Percentiles rank a stretch among this genome's conserved stretches.
These are phyloP conservation scores for Termitomyces eurrhizus DNA, from an alignment of 768 basidiomycete genomes.

Conservation along the genomic window DNA sequence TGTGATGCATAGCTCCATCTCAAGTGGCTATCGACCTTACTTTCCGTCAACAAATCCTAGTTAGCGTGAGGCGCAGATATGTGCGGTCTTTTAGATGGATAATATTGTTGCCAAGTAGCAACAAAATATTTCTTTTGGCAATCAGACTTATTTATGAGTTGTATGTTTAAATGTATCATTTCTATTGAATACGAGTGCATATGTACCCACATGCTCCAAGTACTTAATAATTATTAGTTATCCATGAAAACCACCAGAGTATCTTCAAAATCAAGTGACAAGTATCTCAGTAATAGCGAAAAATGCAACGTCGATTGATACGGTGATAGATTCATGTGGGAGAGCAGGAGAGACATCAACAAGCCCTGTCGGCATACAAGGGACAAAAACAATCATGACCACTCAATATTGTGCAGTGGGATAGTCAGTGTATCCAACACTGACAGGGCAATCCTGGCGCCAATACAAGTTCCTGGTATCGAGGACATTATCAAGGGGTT, in stretches of 20 bases:
- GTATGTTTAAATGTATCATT: not conserved
- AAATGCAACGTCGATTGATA: not conserved
- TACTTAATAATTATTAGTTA: not conserved
- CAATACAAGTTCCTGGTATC: conserved; percentile 26
- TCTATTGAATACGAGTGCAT: not conserved
- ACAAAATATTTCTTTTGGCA: not conserved
- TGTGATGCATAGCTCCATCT: conserved; percentile 3
- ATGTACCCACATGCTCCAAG: not conserved
- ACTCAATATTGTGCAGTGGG: conserved; percentile 23
- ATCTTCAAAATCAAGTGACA: not conserved
- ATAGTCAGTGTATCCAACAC: conserved; percentile 35
- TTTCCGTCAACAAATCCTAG: conserved; percentile 11
- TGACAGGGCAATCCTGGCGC: conserved; percentile 19
- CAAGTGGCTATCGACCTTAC: conserved; percentile 5
- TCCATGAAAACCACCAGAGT: no score
- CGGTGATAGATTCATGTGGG: no score
- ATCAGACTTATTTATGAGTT: not conserved
- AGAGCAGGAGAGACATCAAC: not conserved
- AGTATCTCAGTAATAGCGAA: not conserved
- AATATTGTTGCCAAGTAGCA: not conserved
- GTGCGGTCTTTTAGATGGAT: not conserved
- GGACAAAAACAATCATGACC: not conserved
- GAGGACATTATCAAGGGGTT: conserved; percentile 29
- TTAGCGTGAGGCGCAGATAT: conserved; percentile 1
- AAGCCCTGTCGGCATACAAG: not conserved